These are phyloP conservation scores for Taphrina confusa DNA, from an alignment of 1,139 yeast genomes.

Conservation along the genomic window DNA sequence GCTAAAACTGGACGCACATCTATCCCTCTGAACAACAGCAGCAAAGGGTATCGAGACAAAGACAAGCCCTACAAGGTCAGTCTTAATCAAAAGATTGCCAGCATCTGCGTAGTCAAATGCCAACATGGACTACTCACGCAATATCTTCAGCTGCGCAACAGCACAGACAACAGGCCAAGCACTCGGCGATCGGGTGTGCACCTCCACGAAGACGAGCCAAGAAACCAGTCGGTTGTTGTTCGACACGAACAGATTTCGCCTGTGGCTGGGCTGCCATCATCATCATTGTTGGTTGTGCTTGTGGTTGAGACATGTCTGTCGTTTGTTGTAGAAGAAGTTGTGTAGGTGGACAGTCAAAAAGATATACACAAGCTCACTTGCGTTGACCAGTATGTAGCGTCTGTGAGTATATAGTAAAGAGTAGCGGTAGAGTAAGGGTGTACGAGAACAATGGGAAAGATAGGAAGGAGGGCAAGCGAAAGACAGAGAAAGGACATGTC, in stretches of 20 bases:
- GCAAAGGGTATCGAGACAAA: slow-evolving; percentile 13
- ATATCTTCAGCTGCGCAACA: slow-evolving; percentile 21
- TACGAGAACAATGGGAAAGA: no score
- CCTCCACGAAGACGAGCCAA: slow-evolving; percentile 21
- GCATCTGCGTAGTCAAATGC: no score
- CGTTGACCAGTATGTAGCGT: no score
- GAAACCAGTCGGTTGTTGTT: slow-evolving; percentile 14
- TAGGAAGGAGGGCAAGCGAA: no score
- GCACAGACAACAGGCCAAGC: slow-evolving; percentile 12
- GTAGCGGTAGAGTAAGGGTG: no score
- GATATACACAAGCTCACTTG: no score
- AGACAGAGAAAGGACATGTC: no score
- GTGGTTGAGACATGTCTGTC: slow-evolving; percentile 15
- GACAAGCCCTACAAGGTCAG: slow-evolving; percentile 4
- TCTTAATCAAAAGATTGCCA: not conserved
- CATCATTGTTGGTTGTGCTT: slow-evolving; percentile 12
- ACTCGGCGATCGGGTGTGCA: slow-evolving; percentile 20
- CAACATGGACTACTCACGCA: not conserved
- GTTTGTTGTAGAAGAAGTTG: no score
- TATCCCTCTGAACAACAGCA: slow-evolving; percentile 19
- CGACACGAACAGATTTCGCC: not conserved
- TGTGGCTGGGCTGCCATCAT: slow-evolving; percentile 24
- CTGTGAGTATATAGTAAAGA: no score
- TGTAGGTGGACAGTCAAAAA: no score
- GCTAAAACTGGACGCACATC: not conserved